phyloP scores from a whole-genome alignment of 169 alveolate genomes.

The Toxoplasma gondii region DNA sequence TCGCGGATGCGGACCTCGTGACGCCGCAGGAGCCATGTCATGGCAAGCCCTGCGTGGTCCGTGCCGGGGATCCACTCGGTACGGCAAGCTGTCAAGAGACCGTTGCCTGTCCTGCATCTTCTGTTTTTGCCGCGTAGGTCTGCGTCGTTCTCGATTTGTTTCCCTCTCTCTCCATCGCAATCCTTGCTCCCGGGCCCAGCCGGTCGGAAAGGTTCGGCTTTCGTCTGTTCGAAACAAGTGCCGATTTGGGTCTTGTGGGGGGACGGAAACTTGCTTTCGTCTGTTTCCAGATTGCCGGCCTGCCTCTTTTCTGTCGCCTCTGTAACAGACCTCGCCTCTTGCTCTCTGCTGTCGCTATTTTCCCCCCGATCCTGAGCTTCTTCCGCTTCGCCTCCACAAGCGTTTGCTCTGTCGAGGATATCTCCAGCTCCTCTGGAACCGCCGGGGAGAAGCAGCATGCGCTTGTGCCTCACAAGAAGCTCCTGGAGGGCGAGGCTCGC shows the following conservation, averaged over 20 bases:
- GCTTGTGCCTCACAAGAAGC: not conserved
- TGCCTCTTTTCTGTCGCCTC: not conserved
- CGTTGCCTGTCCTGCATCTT: not conserved
- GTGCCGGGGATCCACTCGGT: constrained; percentile 97
- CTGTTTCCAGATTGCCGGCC: too few species aligned
- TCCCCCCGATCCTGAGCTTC: constrained; percentile 81
- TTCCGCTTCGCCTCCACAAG: not conserved
- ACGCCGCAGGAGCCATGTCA: constrained; percentile 10
- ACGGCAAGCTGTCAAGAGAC: constrained; percentile 89
- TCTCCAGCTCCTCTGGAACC: not conserved
- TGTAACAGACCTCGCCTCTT: not conserved
- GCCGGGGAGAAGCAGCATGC: constrained; percentile 13
- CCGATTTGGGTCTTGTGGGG: too few species aligned
- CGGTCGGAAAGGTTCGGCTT: too few species aligned
- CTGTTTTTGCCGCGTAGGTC: not conserved
- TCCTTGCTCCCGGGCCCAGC: not conserved
- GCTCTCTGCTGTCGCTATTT: too few species aligned
- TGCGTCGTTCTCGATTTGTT: not conserved
- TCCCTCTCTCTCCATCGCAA: not conserved
- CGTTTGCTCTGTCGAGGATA: not conserved
- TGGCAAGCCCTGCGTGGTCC: constrained; percentile 93
- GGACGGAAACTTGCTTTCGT: too few species aligned
- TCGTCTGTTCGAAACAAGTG: too few species aligned
- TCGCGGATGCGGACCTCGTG: not conserved
- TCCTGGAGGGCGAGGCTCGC: constrained; percentile 92